A percentile compares a stretch with the other conserved stretches of the same genome.
Evolutionary conservation across 768 basidiomycete species (phyloP).

Genomic region (Calocybe cyanea): DNA sequence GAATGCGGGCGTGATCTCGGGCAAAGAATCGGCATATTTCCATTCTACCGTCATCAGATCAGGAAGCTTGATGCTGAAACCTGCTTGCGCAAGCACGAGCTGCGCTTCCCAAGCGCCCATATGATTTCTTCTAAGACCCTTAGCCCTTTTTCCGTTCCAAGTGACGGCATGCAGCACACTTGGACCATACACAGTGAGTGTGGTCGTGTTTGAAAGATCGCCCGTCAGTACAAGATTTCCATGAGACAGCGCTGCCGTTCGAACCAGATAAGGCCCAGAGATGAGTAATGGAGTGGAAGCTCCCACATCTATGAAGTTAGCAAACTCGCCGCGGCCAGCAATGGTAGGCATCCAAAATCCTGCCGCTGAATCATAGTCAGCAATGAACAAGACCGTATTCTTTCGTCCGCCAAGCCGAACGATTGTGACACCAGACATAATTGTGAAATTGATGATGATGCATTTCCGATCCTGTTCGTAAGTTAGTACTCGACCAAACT

Average conservation of each 20-base stretch:
- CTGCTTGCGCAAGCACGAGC: not conserved
- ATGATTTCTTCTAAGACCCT: not conserved
- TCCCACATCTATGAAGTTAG: constrained; percentile 9
- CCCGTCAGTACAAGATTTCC: constrained; percentile 12
- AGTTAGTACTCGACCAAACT: not conserved
- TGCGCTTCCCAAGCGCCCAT: constrained; percentile 7
- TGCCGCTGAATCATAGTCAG: constrained; percentile 14
- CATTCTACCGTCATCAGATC: constrained; percentile 9
- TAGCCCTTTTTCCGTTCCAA: constrained; percentile 11
- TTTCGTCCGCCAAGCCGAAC: constrained; percentile 3
- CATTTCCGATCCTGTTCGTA: constrained; percentile 6
- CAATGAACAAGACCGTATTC: constrained; percentile 10
- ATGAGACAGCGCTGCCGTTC: constrained; percentile 8
- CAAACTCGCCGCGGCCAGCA: constrained; percentile 9
- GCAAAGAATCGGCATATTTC: constrained; percentile 15
- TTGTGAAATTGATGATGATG: constrained; percentile 6
- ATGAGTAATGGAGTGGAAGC: constrained; percentile 13
- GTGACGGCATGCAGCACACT: constrained; percentile 4
- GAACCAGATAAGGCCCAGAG: constrained; percentile 13
- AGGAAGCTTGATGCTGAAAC: constrained; percentile 3
- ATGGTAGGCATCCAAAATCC: constrained; percentile 17
- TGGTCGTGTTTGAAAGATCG: constrained; percentile 4
- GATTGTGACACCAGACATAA: constrained; percentile 9
- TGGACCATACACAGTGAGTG: constrained; percentile 13
- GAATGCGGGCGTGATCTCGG: constrained; percentile 10